Evolutionary conservation across 257 asterid species (phyloP), one percentile per base, ranked within the genome.

Genomic region (Solanum sejunctum): DNA sequence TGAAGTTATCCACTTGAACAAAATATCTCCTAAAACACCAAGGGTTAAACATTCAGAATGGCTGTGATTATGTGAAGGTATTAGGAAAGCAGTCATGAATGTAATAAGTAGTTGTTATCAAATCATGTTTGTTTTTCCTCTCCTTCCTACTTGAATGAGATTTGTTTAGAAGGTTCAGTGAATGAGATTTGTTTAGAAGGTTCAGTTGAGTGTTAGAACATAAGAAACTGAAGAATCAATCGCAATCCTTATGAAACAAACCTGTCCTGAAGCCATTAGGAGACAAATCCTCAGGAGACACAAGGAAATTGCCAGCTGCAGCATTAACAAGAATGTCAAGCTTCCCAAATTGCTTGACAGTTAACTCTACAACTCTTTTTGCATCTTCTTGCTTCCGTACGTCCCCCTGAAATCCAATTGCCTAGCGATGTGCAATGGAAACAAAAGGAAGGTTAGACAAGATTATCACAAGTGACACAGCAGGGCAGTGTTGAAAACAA

Each of bases 221-320:
- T 81, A 45, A 81, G 52, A 81, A 81, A 55, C 23, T 7, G 60
- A 84, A 63, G 12, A 47, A 52, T 3, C 28, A 23, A 36, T 45
- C 12, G 11, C 12, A 49, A 28, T 36, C 9, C 39, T 58, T 75
- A 45, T 12, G 45, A 75, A 73, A 52, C 51, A 87, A 83, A 94
- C 98, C 99, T 91, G 99, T 95, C 86, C 91, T 92, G 23, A 95
- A 95, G 12, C 98, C 99, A 55, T 95, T 94, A 64, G 97, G 97
- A 23, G 99, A 93, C 79, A 95, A 91, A 87, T 95, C 98, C 93
- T 95, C 98, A 13, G 99, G 92, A 5, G 98, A 86, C 18, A 85
- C 95, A 1, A 95, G 97, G 85, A 95, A 94, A 89, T 95, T 95
- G 51, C 99, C 98, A 71, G 99, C 98, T n/a, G 98, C 98, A 81